phyloP scores from a whole-genome alignment of 768 basidiomycete species.

The Chiua virens region DNA sequence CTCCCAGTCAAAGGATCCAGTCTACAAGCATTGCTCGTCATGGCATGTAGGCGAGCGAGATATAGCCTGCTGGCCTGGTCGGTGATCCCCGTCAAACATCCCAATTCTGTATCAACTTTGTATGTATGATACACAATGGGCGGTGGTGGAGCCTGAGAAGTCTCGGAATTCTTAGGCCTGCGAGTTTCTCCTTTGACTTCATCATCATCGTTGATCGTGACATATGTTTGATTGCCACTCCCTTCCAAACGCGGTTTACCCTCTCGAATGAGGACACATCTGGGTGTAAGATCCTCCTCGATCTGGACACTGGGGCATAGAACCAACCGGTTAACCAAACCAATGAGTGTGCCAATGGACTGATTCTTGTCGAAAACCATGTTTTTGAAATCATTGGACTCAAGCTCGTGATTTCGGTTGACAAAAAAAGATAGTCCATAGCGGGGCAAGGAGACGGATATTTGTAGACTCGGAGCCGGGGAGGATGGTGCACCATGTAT shows the following conservation, averaged over 20 bases:
- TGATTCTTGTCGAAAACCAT: slow-evolving; percentile 40
- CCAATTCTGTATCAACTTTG: slow-evolving; percentile 20
- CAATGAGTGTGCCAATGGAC: slow-evolving; percentile 40
- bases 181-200: background rate
- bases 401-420: slow-evolving; percentile 24
- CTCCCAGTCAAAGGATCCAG: slow-evolving; percentile 43
- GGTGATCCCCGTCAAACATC: slow-evolving; percentile 22
- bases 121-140: background rate
- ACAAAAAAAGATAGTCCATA: slow-evolving; percentile 39
- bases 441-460: slow-evolving; percentile 34
- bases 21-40: slow-evolving; percentile 38
- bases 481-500: too few species aligned
- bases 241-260: background rate
- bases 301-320: slow-evolving; percentile 11
- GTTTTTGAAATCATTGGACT: slow-evolving; percentile 37
- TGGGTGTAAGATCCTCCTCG: background rate
- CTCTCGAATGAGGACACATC: slow-evolving; percentile 14
- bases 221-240: slow-evolving; percentile 4
- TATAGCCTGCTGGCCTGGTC: slow-evolving; percentile 29
- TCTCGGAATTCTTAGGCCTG: too few species aligned
- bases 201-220: slow-evolving; percentile 4
- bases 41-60: slow-evolving; percentile 41
- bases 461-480: background rate
- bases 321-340: slow-evolving; percentile 37
- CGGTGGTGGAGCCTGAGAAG: background rate